Conservation (phyloP, 768 basidiomycete species). For the Rhodotorula paludigena region DNA sequence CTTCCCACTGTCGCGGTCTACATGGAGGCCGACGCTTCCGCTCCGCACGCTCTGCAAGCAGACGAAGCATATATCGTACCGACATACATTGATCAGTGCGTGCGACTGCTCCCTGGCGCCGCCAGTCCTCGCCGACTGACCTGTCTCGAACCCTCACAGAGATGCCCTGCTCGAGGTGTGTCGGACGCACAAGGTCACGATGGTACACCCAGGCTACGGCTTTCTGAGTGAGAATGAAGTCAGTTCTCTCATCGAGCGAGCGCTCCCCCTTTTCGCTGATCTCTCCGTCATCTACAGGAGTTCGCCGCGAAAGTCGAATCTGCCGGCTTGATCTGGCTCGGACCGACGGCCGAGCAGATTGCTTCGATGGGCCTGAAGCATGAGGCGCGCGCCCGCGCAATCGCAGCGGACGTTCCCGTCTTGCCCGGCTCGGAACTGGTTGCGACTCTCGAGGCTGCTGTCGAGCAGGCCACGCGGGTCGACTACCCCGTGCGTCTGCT, state of each 20-base stretch:
- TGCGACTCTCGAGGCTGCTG: slow-evolving; percentile 52
- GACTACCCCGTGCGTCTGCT: too few species aligned
- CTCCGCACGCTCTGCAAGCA: slow-evolving; percentile 59
- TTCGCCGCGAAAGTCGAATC: slow-evolving; percentile 23
- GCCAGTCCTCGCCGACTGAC: background rate
- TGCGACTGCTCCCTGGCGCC: background rate
- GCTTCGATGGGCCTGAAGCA: slow-evolving; percentile 25
- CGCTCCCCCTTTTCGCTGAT: too few species aligned
- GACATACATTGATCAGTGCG: slow-evolving; percentile 37
- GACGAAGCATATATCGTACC: slow-evolving; percentile 48
- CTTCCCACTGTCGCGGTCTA: slow-evolving; percentile 60
- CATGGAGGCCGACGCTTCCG: slow-evolving; percentile 57
- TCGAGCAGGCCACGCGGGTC: slow-evolving; percentile 50
- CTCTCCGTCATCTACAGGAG: background rate
- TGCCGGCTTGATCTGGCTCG: slow-evolving; percentile 16
- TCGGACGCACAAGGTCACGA: background rate
- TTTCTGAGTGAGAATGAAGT: slow-evolving; percentile 41
- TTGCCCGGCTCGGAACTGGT: slow-evolving; percentile 52
- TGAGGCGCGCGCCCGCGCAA: slow-evolving; percentile 21
- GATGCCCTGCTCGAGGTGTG: slow-evolving; percentile 39
- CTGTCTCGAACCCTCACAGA: background rate
- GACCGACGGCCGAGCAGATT: slow-evolving; percentile 20
- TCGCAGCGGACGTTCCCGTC: slow-evolving; percentile 49
- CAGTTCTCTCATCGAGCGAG: background rate
- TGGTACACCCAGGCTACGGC: slow-evolving; percentile 46